Conservation (phyloP, 176 grass and related monocot genomes). For the Pontederia paniculata region DNA sequence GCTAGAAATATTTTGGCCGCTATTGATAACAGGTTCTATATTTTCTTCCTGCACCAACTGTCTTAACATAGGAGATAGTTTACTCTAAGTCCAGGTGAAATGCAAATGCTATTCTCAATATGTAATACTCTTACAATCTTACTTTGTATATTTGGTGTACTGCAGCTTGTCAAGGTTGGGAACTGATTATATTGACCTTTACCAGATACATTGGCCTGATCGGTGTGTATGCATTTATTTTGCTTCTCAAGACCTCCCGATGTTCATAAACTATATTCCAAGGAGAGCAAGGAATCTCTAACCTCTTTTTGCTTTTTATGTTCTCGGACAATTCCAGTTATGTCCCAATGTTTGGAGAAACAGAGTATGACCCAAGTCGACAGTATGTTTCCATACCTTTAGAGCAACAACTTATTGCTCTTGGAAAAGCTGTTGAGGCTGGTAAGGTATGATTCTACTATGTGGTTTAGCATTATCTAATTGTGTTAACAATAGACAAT, state of each 20-base stretch:
- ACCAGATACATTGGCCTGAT: slow-evolving; percentile 97
- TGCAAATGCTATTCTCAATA: no score
- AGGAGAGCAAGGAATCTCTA: not conserved
- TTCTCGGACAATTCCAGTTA: slow-evolving; percentile 25
- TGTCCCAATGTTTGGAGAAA: slow-evolving; percentile 93
- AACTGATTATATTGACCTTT: slow-evolving; percentile 85
- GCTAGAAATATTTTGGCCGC: slow-evolving; percentile 47
- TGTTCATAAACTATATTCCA: not conserved
- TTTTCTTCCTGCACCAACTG: not conserved
- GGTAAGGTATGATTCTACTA: slow-evolving; percentile 45
- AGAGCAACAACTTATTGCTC: slow-evolving; percentile 64
- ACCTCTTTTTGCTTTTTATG: slow-evolving; percentile 3
- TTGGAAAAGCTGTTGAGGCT: slow-evolving; percentile 53
- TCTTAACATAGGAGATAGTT: no score
- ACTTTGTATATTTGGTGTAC: slow-evolving; percentile 5
- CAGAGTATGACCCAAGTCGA: slow-evolving; percentile 46
- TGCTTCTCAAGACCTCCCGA: not conserved
- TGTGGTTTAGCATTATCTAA: slow-evolving; percentile 9
- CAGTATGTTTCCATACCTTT: slow-evolving; percentile 55
- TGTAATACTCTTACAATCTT: no score
- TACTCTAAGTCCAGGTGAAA: no score
- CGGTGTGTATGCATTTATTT: slow-evolving; percentile 35
- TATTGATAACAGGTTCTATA: slow-evolving; percentile 49
- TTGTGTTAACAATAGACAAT: not conserved
- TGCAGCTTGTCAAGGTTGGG: slow-evolving; percentile 47